phyloP scores from a whole-genome alignment of 208 protist species.

The Phytomonas sp. region DNA sequence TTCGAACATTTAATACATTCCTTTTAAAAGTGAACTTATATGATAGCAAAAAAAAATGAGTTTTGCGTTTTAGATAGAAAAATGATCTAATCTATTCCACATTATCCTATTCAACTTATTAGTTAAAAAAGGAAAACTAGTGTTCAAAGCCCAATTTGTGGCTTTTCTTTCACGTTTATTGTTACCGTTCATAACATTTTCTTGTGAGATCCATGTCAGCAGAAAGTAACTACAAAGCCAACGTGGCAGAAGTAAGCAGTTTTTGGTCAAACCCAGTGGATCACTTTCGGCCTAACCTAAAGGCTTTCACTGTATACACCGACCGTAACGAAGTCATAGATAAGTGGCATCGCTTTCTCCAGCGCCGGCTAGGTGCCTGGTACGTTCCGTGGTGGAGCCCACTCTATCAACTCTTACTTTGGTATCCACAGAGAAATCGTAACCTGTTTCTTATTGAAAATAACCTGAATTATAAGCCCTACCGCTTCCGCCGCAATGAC shows the following conservation, averaged over 20 bases:
- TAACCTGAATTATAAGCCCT: constrained; percentile 87
- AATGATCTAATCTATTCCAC: not conserved
- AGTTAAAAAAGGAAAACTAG: not conserved
- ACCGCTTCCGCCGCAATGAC: constrained; percentile 84
- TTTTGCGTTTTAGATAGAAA: not conserved
- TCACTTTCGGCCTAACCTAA: constrained; percentile 86
- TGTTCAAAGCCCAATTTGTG: not conserved
- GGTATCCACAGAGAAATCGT: constrained; percentile 81
- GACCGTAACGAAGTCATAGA: constrained; percentile 79
- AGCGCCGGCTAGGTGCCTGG: constrained; percentile 68
- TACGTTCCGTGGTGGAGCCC: constrained; percentile 86
- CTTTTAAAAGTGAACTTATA: not conserved
- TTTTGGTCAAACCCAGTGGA: constrained; percentile 88
- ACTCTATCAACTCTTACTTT: constrained; percentile 72
- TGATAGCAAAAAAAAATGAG: not conserved
- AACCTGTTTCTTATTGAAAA: constrained; percentile 89
- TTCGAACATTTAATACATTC: constrained; percentile 1
- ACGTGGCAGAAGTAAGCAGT: constrained; percentile 31
- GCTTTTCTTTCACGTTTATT: constrained; percentile 5
- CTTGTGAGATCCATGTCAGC: constrained; percentile 21
- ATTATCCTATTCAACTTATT: constrained; percentile 4
- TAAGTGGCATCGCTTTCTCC: constrained; percentile 70
- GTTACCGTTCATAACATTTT: not conserved
- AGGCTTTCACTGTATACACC: constrained; percentile 80
- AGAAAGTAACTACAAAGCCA: constrained; percentile 17